Conservation (phyloP, 2,329 filamentous ascomycete species). For the Pleoardoris graminearum region DNA sequence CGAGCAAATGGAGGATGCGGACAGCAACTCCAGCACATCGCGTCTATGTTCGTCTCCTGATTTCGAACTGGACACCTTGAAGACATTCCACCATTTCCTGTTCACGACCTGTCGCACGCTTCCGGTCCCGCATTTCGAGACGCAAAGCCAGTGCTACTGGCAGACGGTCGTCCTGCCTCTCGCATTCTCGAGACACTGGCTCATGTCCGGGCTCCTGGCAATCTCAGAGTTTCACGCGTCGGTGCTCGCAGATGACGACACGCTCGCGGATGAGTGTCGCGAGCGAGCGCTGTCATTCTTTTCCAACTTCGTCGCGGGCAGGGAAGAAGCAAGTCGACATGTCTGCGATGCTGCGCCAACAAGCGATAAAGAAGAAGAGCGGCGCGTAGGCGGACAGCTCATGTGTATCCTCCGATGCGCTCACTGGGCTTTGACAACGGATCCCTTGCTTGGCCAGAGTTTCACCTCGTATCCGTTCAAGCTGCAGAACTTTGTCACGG, state of each 20-base stretch:
- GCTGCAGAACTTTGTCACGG: conserved; percentile 9
- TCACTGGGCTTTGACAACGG: conserved; percentile 13
- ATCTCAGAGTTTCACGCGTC: conserved; percentile 27
- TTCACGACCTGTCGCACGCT: conserved; percentile 15
- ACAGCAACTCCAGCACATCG: neutral
- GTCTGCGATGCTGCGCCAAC: neutral
- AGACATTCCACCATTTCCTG: conserved; percentile 23
- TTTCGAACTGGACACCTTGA: conserved; percentile 18
- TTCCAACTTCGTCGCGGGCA: conserved; percentile 12
- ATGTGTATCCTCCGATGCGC: conserved; percentile 16
- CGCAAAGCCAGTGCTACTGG: conserved; percentile 22
- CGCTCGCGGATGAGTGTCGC: conserved; percentile 4
- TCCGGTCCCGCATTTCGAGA: conserved; percentile 16
- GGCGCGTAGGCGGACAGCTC: conserved; percentile 14
- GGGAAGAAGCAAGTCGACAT: conserved; percentile 4
- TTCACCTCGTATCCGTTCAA: neutral
- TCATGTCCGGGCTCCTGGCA: conserved; percentile 34
- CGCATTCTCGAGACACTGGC: conserved; percentile 24
- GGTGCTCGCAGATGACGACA: conserved; percentile 10
- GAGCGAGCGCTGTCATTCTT: conserved; percentile 9
- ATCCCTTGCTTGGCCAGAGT: neutral
- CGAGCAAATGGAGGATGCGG: neutral
- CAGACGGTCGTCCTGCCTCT: conserved; percentile 17
- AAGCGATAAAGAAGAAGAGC: conserved; percentile 8
- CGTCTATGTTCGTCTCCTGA: too few species aligned